Conservation (phyloP, 176 grass and related monocot species). For the Triticum dicoccoides region DNA sequence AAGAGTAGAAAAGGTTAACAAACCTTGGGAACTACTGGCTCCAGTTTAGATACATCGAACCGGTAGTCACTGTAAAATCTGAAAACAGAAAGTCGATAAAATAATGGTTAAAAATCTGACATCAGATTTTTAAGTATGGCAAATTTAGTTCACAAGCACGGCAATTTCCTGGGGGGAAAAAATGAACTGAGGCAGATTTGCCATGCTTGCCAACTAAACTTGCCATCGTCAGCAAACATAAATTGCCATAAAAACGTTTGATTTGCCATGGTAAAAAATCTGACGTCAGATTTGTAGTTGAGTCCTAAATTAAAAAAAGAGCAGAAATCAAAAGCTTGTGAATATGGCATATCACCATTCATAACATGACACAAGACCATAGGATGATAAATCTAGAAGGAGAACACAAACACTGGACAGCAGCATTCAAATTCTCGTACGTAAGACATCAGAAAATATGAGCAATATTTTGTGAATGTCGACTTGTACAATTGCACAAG, state of each 20-base stretch:
- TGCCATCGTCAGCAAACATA: too few species aligned
- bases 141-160: too few species aligned
- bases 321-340: neutral
- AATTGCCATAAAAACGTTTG: too few species aligned
- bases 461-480: neutral
- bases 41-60: constrained; percentile 90
- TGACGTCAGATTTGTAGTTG: too few species aligned
- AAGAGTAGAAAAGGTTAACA: neutral
- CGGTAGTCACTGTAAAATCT: constrained; percentile 86
- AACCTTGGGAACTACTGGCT: constrained; percentile 96
- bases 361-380: neutral
- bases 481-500: neutral
- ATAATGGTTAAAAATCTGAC: neutral
- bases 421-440: neutral
- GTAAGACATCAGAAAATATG: neutral
- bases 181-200: too few species aligned
- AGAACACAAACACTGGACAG: neutral
- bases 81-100: constrained; percentile 13
- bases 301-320: neutral
- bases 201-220: too few species aligned
- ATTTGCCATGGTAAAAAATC: too few species aligned
- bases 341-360: neutral
- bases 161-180: too few species aligned
- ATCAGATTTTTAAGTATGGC: too few species aligned
- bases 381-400: neutral